Base-by-base conservation (phyloP, 164 flowering plant genomes). In the Macadamia tetraphylla region DNA sequence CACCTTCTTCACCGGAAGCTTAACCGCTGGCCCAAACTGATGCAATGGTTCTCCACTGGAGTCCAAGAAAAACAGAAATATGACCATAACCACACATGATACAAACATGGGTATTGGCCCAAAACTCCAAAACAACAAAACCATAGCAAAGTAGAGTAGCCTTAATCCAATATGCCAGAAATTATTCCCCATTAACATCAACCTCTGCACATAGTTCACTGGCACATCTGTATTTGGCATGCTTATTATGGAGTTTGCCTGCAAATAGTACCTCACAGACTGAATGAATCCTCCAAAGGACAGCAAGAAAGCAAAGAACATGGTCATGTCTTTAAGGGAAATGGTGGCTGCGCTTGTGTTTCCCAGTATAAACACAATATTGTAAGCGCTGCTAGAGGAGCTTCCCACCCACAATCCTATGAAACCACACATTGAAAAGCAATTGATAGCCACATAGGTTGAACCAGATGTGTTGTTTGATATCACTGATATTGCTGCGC, bases 391-490 rank as follows among this genome's bases (percentile, higher is more conserved):
- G 57, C 65, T 52, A 1, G 81, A 73, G 18, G 87, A 70, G 74
- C 78, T 81, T 13, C 87, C 87, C 0, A 83, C 63, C 90, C 85
- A 86, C 51, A 91, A 79, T 8, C 92, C 97, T 6, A 89, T 84
- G 1, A 91, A 73, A 14, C 92, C 83, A 70, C 86, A 79, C 15
- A 87, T 71, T 9, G 82, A 72, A 9, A 87, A 74, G 18, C 84
- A 81, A 0, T 74, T 70, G 29, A 91, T 81, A 29, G 87, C 78
- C 48, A 85, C 57, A 71, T 72, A 79, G 7, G 84, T 85, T 14
- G 90, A 71, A 31, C 90, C 89, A 31, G 83, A 56, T 73, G 78
- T 73, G 68, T 79, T 76, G 79, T 75, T 73, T 70, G 77, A 71
- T 14, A 84, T 67, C 12, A 86, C 89, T 4, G 77, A 58, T 32